phyloP scores from a whole-genome alignment of 805 yeast genomes.

The Ogataea dorogensis region DNA sequence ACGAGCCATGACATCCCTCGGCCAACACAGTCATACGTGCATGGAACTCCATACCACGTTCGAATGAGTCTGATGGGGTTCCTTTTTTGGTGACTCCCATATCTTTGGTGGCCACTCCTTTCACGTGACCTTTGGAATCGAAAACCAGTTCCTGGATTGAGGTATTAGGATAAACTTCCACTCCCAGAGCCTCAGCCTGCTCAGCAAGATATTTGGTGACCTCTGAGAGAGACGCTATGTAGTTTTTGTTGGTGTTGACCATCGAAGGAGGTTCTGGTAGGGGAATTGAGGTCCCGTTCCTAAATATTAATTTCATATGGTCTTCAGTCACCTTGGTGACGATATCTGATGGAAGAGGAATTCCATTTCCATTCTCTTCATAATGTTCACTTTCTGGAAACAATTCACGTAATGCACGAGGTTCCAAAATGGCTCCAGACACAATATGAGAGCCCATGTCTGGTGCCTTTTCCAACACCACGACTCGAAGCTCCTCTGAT shows the following conservation, averaged over 20 bases:
- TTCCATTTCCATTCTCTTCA: constrained; percentile 51
- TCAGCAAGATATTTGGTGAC: constrained; percentile 82
- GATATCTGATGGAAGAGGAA: constrained; percentile 75
- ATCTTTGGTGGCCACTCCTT: constrained; percentile 93
- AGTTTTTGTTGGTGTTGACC: constrained; percentile 77
- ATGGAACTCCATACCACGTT: constrained; percentile 96
- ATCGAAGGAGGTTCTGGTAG: constrained; percentile 94
- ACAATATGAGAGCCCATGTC: constrained; percentile 92
- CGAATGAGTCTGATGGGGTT: constrained; percentile 76
- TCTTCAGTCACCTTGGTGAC: constrained; percentile 76
- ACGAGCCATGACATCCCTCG: constrained; percentile 98
- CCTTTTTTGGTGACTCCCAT: constrained; percentile 81
- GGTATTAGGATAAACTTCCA: constrained; percentile 89
- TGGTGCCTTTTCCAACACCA: constrained; percentile 87
- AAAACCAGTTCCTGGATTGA: constrained; percentile 78
- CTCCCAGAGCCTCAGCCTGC: constrained; percentile 89
- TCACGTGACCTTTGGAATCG: constrained; percentile 57
- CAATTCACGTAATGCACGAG: constrained; percentile 80
- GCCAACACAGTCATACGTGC: constrained; percentile 87
- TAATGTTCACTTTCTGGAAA: constrained; percentile 64
- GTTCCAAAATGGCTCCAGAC: constrained; percentile 94
- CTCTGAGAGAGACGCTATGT: constrained; percentile 77
- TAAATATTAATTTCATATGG: constrained; percentile 67
- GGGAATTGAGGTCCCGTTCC: constrained; percentile 52
- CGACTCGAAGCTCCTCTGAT: constrained; percentile 66